Percentiles rank a stretch among this genome's conserved stretches.
Evolutionary conservation across 768 basidiomycete genomes (phyloP).

Genomic region (Lactarius tabidus): DNA sequence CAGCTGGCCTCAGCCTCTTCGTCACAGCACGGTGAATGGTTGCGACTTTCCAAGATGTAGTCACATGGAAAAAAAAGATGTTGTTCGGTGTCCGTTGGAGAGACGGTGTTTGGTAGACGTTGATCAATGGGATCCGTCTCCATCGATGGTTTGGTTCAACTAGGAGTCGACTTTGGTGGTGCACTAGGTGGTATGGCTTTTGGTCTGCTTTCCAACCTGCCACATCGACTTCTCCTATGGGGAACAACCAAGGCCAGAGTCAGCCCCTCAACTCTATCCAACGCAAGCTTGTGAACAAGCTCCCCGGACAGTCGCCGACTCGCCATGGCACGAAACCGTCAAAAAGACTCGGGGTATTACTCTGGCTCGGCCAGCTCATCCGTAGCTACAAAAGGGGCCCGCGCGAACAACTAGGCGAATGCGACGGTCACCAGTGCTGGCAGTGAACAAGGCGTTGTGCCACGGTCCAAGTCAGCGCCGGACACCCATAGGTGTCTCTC

Average conservation of each 20-base stretch:
- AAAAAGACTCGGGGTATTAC: conserved; percentile 22
- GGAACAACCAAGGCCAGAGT: conserved; percentile 21
- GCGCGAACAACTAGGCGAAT: neutral
- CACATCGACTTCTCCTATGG: conserved; percentile 22
- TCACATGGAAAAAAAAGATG: too few species aligned
- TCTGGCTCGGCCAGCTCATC: conserved; percentile 22
- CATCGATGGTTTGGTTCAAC: too few species aligned
- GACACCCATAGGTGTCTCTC: neutral
- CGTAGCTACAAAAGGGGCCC: conserved; percentile 8
- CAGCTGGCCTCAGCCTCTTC: too few species aligned
- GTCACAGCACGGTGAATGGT: too few species aligned
- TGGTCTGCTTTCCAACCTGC: conserved; percentile 8
- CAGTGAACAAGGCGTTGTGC: neutral
- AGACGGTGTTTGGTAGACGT: too few species aligned
- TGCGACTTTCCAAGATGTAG: too few species aligned
- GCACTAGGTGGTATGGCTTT: too few species aligned
- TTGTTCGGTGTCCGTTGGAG: too few species aligned
- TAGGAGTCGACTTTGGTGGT: too few species aligned
- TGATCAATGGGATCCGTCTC: too few species aligned
- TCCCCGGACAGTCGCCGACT: too few species aligned
- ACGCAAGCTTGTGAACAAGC: conserved; percentile 7
- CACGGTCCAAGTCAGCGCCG: conserved; percentile 20
- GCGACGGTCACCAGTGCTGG: neutral
- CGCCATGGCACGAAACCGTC: conserved; percentile 2
- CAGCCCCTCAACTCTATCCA: conserved; percentile 1